Evolutionary conservation across 2,329 filamentous ascomycete genomes (phyloP).

Genomic region (Colletotrichum simmondsii): DNA sequence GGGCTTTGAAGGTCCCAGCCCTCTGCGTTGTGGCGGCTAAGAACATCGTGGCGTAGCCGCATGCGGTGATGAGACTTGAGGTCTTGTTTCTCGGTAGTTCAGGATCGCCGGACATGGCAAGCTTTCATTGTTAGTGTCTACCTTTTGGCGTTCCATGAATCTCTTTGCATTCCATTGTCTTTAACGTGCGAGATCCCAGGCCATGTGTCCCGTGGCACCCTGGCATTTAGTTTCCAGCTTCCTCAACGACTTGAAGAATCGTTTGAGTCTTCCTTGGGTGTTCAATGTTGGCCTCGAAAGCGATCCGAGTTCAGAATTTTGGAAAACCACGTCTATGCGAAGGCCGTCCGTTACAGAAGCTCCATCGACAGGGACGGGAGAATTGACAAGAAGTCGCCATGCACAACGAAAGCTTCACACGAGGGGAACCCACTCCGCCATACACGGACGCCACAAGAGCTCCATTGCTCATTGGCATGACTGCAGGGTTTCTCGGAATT

Average conservation of each 20-base stretch:
- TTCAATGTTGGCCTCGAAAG: background rate
- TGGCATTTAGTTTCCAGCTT: background rate
- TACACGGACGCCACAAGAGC: constrained; percentile 1
- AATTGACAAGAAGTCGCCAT: background rate
- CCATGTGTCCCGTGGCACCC: background rate
- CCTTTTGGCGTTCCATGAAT: background rate
- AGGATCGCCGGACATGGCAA: constrained; percentile 2
- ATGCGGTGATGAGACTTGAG: constrained; percentile 8
- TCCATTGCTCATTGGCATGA: constrained; percentile 6
- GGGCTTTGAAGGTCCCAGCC: background rate
- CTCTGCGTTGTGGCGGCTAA: background rate
- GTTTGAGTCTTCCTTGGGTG: background rate
- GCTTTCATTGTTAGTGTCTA: background rate
- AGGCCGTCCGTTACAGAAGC: background rate
- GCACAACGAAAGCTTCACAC: background rate
- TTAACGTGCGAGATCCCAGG: background rate
- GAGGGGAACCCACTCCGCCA: background rate
- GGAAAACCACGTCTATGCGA: background rate
- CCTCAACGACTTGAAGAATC: background rate
- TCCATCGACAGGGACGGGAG: background rate
- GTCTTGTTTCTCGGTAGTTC: background rate
- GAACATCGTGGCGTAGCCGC: constrained; percentile 5
- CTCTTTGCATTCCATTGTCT: background rate
- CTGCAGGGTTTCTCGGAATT: background rate
- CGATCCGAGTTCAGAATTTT: background rate